Evolutionary conservation across 768 basidiomycete genomes (phyloP).

Genomic region (Trametes punicea): DNA sequence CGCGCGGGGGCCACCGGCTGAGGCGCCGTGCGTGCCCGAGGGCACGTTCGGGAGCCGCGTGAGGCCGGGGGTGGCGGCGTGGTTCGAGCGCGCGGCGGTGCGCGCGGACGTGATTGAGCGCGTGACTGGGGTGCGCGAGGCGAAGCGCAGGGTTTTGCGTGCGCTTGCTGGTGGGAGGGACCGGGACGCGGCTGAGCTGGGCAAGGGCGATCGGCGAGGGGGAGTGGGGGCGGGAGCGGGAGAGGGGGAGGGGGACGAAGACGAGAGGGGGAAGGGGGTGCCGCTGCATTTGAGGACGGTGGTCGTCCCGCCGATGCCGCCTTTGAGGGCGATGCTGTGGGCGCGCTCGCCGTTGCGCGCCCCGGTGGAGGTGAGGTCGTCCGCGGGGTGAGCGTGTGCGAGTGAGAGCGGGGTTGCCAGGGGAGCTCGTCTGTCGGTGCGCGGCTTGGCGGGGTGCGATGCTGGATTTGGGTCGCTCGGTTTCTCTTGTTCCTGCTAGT

Average conservation of each 20-base stretch:
- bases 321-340: not conserved
- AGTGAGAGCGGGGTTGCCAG: no score
- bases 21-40: slow-evolving; percentile 13
- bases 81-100: slow-evolving; percentile 13
- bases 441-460: no score
- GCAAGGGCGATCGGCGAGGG: not conserved
- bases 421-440: no score
- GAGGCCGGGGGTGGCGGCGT: slow-evolving; percentile 12
- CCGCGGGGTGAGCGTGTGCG: no score
- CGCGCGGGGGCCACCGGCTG: not conserved
- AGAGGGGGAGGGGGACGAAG: not conserved
- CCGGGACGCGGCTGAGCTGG: not conserved
- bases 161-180: not conserved
- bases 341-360: not conserved
- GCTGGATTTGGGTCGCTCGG: no score
- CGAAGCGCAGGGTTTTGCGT: not conserved
- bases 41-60: slow-evolving; percentile 14
- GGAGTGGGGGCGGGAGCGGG: not conserved
- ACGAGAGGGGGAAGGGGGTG: not conserved
- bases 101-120: slow-evolving; percentile 1
- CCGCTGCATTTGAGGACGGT: slow-evolving; percentile 1
- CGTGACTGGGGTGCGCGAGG: not conserved
- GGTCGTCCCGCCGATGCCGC: not conserved
- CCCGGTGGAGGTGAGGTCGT: not conserved
- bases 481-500: no score